A percentile compares a stretch with the other conserved stretches of the same genome.
Evolutionary conservation across 495 filamentous ascomycete species (phyloP).

Genomic region (Lasiosphaeriaceae sp.): DNA sequence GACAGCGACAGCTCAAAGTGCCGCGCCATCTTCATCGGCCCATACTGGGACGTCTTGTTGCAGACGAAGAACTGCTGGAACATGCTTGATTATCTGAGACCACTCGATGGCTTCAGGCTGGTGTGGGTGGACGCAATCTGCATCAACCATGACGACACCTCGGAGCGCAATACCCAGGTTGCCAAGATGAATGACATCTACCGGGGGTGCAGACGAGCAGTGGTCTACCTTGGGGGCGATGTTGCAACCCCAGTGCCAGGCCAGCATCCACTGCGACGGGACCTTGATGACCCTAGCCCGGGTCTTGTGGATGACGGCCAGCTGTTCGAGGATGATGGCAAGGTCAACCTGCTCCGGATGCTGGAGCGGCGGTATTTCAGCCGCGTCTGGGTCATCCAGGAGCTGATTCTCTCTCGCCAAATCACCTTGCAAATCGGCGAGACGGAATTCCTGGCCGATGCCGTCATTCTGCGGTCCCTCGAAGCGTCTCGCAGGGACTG

Average conservation of each 20-base stretch:
- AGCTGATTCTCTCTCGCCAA: constrained; percentile 9
- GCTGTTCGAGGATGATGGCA: background rate
- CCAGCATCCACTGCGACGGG: background rate
- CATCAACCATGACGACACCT: background rate
- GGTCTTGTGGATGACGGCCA: background rate
- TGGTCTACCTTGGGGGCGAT: constrained; percentile 6
- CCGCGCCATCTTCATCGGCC: no score
- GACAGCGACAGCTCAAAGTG: no score
- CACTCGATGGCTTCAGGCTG: no score
- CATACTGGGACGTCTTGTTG: no score
- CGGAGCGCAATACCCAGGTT: background rate
- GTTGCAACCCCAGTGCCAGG: background rate
- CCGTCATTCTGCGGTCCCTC: background rate
- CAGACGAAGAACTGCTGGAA: no score
- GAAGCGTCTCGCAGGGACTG: background rate
- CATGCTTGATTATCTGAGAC: no score
- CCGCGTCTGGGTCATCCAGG: constrained; percentile 11
- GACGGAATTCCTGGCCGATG: background rate
- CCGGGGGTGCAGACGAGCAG: background rate
- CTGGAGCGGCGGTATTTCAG: constrained; percentile 9
- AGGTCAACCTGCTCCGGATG: background rate
- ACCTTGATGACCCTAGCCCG: background rate
- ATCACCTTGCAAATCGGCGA: background rate
- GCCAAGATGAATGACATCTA: background rate
- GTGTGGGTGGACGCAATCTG: no score